phyloP scores from a whole-genome alignment of 305 asterid species.

The Galium porrigens region DNA sequence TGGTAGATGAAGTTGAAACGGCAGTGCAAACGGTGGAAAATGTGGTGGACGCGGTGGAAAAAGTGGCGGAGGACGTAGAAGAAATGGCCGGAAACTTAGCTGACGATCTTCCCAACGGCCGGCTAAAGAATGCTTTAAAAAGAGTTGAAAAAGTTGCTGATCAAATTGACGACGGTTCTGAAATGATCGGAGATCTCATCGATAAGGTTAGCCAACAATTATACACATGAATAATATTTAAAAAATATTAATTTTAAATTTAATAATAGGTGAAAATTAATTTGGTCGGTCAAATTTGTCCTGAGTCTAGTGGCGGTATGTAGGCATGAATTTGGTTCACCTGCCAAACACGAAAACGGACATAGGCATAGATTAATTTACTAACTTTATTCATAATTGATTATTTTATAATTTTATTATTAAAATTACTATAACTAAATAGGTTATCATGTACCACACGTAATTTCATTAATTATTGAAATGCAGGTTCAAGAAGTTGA shows the following conservation, averaged over 20 bases:
- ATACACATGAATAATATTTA: background rate
- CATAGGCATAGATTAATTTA: background rate
- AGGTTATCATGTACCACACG: background rate
- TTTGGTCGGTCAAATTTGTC: background rate
- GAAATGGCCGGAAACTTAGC: constrained; percentile 42
- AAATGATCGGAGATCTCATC: constrained; percentile 35
- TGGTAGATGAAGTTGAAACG: constrained; percentile 30
- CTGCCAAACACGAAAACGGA: background rate
- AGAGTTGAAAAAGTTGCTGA: constrained; percentile 50
- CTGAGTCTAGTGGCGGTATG: background rate
- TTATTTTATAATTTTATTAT: too few relatives aligned
- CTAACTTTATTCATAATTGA: background rate
- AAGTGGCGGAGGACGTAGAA: constrained; percentile 60
- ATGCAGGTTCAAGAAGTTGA: constrained; percentile 52
- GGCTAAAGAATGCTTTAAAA: constrained; percentile 26
- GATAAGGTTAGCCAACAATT: constrained; percentile 39
- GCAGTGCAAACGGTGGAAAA: constrained; percentile 46
- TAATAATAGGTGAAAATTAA: background rate
- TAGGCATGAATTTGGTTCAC: background rate
- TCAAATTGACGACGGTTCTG: constrained; percentile 45
- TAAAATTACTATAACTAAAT: too few relatives aligned
- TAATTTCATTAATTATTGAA: background rate
- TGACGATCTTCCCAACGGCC: constrained; percentile 53
- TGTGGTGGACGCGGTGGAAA: constrained; percentile 54
- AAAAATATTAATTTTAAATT: background rate